Evolutionary conservation across 1,284 basidiomycete genomes (phyloP), one percentile per base, ranked within the genome.

Genomic region (Fomitopsis pinicola): DNA sequence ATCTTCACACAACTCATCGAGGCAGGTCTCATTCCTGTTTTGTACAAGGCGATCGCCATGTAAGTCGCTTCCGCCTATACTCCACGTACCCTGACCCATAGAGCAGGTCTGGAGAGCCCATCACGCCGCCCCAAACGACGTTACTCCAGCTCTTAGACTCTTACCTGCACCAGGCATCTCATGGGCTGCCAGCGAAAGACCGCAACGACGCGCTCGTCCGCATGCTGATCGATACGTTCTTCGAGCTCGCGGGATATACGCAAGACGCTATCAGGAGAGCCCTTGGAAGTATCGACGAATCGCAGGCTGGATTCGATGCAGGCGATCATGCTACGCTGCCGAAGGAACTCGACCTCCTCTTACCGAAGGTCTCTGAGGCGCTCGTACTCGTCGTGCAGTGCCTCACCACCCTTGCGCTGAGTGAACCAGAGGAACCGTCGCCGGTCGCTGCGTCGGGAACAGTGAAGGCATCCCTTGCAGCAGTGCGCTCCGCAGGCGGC

Each of bases 81-180:
- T 59, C 22, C 30, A 3, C 17, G 28, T 55, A 15, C 36, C 45
- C 33, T 10, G 36, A 35, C n/a, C n/a, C 33, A n/a, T 59, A 64
- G 65, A 65, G 59, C 61, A 93, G 91, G 63, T 66, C 77, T 30
- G 84, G 82, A 54, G 92, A 94, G 73, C 78, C 87, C n/a, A 82
- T 94, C 45, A 85, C 90, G 3, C 91, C 92, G 0, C 86, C 89
- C 66, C 94, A 95, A 73, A 93, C 87, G 1, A 89, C 85, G 12
- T 75, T 95, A n/a, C 82, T 96, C 60, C 95, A 95, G 74, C 78
- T 95, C 6, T 76, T 95, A 17, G 94, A 96, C 72, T 90, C 92
- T 2, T 87, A 89, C 69, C 77, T 94, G 58, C 87, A 91, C 66
- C 79, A 83, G 10, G 60, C 63, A 17, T 45, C 66, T 12, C 61